Evolutionary conservation across 257 asterid genomes (phyloP).

Genomic region (Orobanche coerulescens): DNA sequence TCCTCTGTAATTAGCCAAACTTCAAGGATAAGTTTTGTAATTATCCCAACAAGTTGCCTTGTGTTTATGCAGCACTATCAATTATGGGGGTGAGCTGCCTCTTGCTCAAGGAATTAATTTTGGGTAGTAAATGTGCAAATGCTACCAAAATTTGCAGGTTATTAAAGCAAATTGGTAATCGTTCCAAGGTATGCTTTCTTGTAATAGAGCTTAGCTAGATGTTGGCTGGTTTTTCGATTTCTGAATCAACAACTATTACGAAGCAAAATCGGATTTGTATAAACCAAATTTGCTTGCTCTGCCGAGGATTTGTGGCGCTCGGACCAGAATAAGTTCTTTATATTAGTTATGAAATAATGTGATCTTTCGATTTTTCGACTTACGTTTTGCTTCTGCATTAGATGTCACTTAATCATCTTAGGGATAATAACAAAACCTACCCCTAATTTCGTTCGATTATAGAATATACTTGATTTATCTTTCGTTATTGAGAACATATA

Average conservation of each 20-base stretch:
- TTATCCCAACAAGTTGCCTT: neutral
- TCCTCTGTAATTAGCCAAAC: neutral
- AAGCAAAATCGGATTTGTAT: neutral
- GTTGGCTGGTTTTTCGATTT: slow-evolving; percentile 1
- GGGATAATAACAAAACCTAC: too few species aligned
- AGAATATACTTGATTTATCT: too few species aligned
- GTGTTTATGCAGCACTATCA: slow-evolving; percentile 53
- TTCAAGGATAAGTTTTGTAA: neutral
- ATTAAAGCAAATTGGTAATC: neutral
- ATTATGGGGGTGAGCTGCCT: slow-evolving; percentile 70
- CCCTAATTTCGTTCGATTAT: too few species aligned
- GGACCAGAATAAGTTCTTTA: neutral
- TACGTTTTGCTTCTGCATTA: neutral
- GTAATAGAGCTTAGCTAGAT: neutral
- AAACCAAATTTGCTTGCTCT: slow-evolving; percentile 3
- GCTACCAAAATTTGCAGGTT: slow-evolving; percentile 4
- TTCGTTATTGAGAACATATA: too few species aligned
- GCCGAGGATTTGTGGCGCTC: neutral
- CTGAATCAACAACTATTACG: slow-evolving; percentile 5
- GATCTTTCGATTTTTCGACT: neutral
- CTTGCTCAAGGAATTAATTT: slow-evolving; percentile 87
- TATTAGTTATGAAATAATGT: slow-evolving; percentile 10
- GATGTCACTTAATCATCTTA: too few species aligned
- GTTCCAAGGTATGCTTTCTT: neutral
- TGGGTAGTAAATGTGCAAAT: slow-evolving; percentile 29